These are phyloP conservation scores for Xylaria sp. DNA, from an alignment of 495 filamentous ascomycete species.

Conservation along the genomic window DNA sequence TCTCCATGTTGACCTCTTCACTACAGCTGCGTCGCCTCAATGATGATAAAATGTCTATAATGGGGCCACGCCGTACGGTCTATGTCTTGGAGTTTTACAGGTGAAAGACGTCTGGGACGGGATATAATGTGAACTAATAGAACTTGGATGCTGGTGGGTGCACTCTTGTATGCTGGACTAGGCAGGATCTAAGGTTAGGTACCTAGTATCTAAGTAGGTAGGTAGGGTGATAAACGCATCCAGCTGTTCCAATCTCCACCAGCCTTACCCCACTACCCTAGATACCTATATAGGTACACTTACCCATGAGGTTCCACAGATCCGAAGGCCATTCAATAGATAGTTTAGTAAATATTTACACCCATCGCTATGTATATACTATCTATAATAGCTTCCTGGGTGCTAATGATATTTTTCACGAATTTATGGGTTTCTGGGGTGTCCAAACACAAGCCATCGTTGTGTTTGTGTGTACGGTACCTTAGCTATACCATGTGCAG, in stretches of 20 bases:
- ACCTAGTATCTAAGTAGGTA: neutral
- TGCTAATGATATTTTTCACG: neutral
- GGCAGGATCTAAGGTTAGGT: no score
- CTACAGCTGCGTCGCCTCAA: neutral
- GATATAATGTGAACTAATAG: neutral
- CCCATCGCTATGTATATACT: neutral
- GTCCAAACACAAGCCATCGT: neutral
- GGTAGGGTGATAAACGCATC: neutral
- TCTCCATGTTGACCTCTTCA: neutral
- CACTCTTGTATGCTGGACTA: no score
- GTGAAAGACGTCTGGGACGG: neutral
- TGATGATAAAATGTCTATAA: neutral
- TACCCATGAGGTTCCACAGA: no score
- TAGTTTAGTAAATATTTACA: neutral
- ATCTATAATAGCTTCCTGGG: neutral
- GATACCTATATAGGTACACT: no score
- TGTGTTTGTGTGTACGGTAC: neutral
- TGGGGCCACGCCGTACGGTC: neutral
- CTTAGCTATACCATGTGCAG: neutral
- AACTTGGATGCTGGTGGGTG: neutral
- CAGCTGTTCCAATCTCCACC: neutral
- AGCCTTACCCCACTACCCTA: conserved; percentile 4
- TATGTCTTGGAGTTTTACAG: neutral
- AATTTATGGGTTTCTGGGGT: neutral
- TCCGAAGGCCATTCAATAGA: neutral